Evolutionary conservation across 257 asterid genomes (phyloP), one percentile per base, ranked within the genome.

Genomic region (Jacaranda copaia): DNA sequence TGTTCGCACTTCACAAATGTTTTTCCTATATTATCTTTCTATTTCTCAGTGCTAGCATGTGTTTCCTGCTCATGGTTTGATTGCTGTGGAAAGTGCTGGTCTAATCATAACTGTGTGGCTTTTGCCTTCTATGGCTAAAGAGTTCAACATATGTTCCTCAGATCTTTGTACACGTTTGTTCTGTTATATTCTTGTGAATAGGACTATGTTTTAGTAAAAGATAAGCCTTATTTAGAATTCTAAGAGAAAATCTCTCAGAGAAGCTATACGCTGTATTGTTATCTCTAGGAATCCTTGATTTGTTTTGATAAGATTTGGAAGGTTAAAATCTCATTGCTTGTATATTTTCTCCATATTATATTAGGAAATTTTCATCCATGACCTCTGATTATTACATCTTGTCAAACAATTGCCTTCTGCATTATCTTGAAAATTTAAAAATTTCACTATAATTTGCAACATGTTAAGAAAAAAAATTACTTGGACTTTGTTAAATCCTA

Each of bases 61-160:
- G 15, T 58, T 64, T 55, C 15, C 69, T 64, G 69, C 60, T 55
- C 42, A 16, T 63, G 36, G 53, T 72, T 45, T 65, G n/a, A 46
- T 46, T 19, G 15, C 16, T 14, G 6, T 55, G 57, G 43, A 55
- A 56, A 19, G 36, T 58, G 45, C 70, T 46, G 48, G 16, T 68
- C 15, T 13, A 72, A 38, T 10, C 43, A 18, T 38, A 32, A 56
- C 38, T 40, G 12, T 39, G 49, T 15, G 32, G 59, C 18, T 51
- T 16, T 57, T 55, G 6, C 60, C 75, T 42, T 71, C 10, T 45
- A 46, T 13, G 42, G 73, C 53, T 55, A 19, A 53, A 52, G n/a
- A 40, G 68, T 51, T 16, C 11, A 52, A 53, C 57, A 19, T 65
- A 42, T 55, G 63, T n/a, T 43, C 65, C 40, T 59, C 40, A 68